Conservation (phyloP, 2,329 filamentous ascomycete genomes). For the Rhynchosporium graminicola region DNA sequence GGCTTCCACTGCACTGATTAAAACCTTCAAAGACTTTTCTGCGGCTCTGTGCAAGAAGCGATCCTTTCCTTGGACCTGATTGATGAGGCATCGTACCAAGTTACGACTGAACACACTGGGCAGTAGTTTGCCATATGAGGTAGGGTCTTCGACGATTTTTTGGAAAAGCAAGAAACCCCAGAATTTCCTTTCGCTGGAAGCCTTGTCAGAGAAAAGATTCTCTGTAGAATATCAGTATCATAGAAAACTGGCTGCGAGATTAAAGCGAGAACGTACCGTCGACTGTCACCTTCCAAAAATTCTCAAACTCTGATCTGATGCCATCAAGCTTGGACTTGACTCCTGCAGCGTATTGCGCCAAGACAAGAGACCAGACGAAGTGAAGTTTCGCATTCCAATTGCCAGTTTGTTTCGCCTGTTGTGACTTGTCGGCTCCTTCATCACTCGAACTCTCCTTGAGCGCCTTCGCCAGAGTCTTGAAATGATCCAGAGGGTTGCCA, state of each 20-base stretch:
- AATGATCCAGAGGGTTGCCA: constrained; percentile 72
- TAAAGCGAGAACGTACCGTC: constrained; percentile 62
- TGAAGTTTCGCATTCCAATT: constrained; percentile 80
- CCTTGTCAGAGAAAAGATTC: constrained; percentile 76
- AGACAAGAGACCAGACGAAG: constrained; percentile 83
- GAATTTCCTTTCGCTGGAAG: constrained; percentile 87
- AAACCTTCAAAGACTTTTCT: constrained; percentile 69
- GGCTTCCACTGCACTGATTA: constrained; percentile 65
- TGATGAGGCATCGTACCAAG: constrained; percentile 77
- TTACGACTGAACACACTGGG: constrained; percentile 77
- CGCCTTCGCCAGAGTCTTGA: constrained; percentile 70
- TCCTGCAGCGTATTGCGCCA: constrained; percentile 54
- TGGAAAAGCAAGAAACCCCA: constrained; percentile 88
- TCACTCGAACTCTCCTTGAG: constrained; percentile 72
- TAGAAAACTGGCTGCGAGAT: constrained; percentile 25
- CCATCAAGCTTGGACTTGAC: constrained; percentile 37
- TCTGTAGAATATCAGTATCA: constrained; percentile 51
- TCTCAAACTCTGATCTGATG: constrained; percentile 54
- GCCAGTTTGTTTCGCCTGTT: constrained; percentile 54
- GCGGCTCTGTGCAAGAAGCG: constrained; percentile 80
- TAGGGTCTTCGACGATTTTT: constrained; percentile 63
- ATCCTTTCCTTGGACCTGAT: constrained; percentile 76
- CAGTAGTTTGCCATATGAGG: constrained; percentile 51
- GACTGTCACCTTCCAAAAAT: constrained; percentile 85
- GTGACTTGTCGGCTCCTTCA: constrained; percentile 47